phyloP scores from a whole-genome alignment of 495 filamentous ascomycete species.

The Talaromyces liani region DNA sequence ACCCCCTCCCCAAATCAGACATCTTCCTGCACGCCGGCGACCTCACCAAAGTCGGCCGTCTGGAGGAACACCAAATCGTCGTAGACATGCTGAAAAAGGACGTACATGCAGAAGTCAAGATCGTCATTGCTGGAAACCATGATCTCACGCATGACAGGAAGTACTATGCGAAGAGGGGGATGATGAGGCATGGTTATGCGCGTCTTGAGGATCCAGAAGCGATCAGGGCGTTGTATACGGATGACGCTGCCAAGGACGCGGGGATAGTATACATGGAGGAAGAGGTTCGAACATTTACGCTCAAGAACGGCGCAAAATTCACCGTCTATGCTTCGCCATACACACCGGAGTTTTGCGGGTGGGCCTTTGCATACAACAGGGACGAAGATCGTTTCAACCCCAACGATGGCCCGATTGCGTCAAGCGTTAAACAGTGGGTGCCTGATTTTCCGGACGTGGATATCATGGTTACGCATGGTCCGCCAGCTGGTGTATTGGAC shows the following conservation, averaged over 20 bases:
- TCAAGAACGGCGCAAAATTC: conserved; percentile 51
- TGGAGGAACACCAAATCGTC: conserved; percentile 43
- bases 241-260: conserved; percentile 32
- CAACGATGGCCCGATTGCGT: conserved; percentile 13
- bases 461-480: conserved; percentile 68
- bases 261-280: conserved; percentile 64
- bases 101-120: conserved; percentile 59
- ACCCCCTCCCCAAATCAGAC: conserved; percentile 48
- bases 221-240: conserved; percentile 40
- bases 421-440: conserved; percentile 36
- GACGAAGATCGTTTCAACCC: conserved; percentile 49
- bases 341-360: conserved; percentile 50
- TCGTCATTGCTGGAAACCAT: conserved; percentile 79
- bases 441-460: conserved; percentile 47
- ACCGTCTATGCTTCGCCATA: conserved; percentile 66
- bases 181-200: conserved; percentile 23
- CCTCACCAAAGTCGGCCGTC: conserved; percentile 55
- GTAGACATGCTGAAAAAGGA: conserved; percentile 44
- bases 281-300: conserved; percentile 46
- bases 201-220: conserved; percentile 17
- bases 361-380: conserved; percentile 56
- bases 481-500: conserved; percentile 55
- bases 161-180: conserved; percentile 32
- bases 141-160: conserved; percentile 62
- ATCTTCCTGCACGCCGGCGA: conserved; percentile 70